phyloP scores from a whole-genome alignment of 345 rosid species.

The Pistacia vera region DNA sequence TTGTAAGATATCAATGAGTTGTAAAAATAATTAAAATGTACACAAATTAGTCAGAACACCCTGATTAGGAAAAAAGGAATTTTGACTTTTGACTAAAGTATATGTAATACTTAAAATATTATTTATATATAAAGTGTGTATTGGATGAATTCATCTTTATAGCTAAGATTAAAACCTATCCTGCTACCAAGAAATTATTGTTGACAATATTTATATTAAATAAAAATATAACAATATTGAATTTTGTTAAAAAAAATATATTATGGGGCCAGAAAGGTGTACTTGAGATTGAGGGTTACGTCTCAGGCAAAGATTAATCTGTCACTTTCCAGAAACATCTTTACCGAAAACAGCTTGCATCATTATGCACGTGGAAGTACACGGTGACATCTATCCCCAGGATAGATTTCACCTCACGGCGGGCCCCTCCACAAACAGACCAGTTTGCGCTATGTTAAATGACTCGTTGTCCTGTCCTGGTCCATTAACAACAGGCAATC shows the following conservation, averaged over 20 bases:
- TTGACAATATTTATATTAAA: no score
- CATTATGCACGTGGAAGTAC: conserved; percentile 1
- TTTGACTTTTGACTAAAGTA: no score
- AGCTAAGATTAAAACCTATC: no score
- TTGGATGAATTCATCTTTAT: no score
- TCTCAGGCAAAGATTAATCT: background rate
- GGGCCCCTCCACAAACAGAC: background rate
- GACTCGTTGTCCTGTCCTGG: background rate
- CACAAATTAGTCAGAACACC: no score
- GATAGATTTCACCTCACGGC: background rate
- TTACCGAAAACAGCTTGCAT: background rate
- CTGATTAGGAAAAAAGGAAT: no score
- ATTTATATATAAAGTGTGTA: no score
- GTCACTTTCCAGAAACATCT: conserved; percentile 2
- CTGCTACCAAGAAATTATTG: no score
- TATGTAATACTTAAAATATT: no score
- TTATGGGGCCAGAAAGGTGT: background rate
- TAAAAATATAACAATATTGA: background rate
- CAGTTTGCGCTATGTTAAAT: background rate
- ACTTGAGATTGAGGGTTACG: conserved; percentile 20
- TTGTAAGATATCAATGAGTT: no score
- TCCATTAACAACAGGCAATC: background rate
- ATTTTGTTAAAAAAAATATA: background rate
- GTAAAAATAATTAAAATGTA: no score
- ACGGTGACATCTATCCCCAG: background rate